Conservation (phyloP, 495 filamentous ascomycete species). For the Trichoderma erinaceum region DNA sequence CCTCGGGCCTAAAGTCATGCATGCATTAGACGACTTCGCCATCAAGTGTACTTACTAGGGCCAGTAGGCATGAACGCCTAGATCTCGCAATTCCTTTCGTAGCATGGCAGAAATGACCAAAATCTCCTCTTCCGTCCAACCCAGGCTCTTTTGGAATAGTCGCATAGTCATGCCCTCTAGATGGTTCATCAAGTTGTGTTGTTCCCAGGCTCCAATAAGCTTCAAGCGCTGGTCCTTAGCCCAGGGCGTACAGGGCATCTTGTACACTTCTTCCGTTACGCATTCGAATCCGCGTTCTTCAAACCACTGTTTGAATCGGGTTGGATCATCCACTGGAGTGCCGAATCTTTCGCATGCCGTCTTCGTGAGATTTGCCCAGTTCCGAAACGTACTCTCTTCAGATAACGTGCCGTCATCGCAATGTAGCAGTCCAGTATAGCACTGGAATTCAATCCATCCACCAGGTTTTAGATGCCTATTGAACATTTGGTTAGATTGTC, state of each 20-base stretch:
- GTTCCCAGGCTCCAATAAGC: slow-evolving; percentile 40
- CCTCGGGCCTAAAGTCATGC: background rate
- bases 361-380: slow-evolving; percentile 23
- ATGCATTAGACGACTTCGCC: background rate
- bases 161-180: slow-evolving; percentile 20
- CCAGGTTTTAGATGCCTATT: slow-evolving; percentile 32
- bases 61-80: slow-evolving; percentile 24
- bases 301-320: slow-evolving; percentile 51
- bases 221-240: slow-evolving; percentile 41
- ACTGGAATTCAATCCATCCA: slow-evolving; percentile 27
- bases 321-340: slow-evolving; percentile 39
- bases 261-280: slow-evolving; percentile 39
- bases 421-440: slow-evolving; percentile 26
- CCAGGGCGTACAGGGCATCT: slow-evolving; percentile 49
- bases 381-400: slow-evolving; percentile 27
- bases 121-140: slow-evolving; percentile 27
- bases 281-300: slow-evolving; percentile 50
- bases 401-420: slow-evolving; percentile 30
- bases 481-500: background rate
- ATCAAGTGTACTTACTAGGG: slow-evolving; percentile 24
- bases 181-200: slow-evolving; percentile 25
- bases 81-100: slow-evolving; percentile 25
- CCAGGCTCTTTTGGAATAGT: slow-evolving; percentile 24
- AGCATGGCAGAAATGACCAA: slow-evolving; percentile 22
- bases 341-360: slow-evolving; percentile 22